Conservation (phyloP, 371 early-diverging fungal genomes). For the Nematocida sp. region DNA sequence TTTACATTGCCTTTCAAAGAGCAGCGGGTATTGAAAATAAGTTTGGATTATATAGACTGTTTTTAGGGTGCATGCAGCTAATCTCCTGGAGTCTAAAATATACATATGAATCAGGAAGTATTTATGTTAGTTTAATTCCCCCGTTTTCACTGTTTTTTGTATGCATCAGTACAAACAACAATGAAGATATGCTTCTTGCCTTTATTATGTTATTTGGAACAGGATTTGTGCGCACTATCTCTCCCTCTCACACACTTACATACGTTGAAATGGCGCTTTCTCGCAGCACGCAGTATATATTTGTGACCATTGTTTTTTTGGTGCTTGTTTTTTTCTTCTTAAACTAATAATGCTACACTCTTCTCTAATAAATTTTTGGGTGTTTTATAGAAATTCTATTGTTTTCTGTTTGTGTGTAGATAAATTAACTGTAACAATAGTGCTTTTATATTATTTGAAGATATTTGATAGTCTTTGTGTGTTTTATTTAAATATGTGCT, state of each 20-base stretch:
- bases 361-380: no score
- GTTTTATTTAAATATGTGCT: no score
- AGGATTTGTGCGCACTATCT: background rate
- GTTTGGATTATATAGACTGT: slow-evolving; percentile 31
- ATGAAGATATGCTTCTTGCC: slow-evolving; percentile 24
- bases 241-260: background rate
- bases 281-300: slow-evolving; percentile 24
- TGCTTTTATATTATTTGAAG: no score
- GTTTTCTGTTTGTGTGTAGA: no score
- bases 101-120: background rate
- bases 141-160: slow-evolving; percentile 38
- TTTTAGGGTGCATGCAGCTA: slow-evolving; percentile 46
- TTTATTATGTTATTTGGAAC: slow-evolving; percentile 42
- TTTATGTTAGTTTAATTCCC: slow-evolving; percentile 7
- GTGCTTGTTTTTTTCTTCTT: background rate
- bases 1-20: slow-evolving; percentile 50
- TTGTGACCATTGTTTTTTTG: slow-evolving; percentile 6
- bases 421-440: no score
- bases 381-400: no score
- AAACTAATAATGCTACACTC: background rate
- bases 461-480: no score
- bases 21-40: slow-evolving; percentile 24
- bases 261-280: slow-evolving; percentile 20
- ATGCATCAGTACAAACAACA: slow-evolving; percentile 42
- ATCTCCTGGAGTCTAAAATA: slow-evolving; percentile 42